Base-by-base conservation (phyloP, 2,329 filamentous ascomycete genomes). In the Xylariaceae sp. region DNA sequence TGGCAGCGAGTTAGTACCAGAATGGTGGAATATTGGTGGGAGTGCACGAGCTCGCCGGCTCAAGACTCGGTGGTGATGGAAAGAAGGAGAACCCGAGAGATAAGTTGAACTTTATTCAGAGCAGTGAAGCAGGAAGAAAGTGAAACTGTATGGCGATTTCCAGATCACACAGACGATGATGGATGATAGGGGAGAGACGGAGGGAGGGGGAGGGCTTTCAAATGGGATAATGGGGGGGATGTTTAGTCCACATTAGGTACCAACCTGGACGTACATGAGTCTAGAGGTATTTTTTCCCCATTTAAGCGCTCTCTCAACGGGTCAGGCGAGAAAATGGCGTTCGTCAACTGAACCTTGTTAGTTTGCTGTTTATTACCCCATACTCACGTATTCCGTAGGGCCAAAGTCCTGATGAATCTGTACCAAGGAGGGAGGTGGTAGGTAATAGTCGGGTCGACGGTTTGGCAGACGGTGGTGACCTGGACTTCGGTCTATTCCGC, bases 21-120 rank as follows among this genome's bases (percentile, higher is more conserved):
- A 8, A 48, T 1, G 45, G 44, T 7, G 44, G 7, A 15, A n/a
- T 17, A 17, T 10, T 57, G 52, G 54, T 18, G 55, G 49, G 52
- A 56, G 55, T 52, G 55, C 58, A 57, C 52, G 44, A 51, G 55
- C 60, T 55, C 54, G 51, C 49, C 55, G 57, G 53, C 57, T 55
- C 55, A 30, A 48, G 52, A 57, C 37, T 41, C 37, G 37, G 57
- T 47, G 48, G 30, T 50, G 48, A 50, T 50, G 48, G 48, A 41
- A 8, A 50, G 48, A 50, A 35, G 37, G 39, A 34, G 45, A 50
- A 10, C 30, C 52, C n/a, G 41, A 56, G 23, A 37, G 10, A 34
- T 48, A 34, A 30, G 49, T n/a, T 51, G 49, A 50, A 50, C 48
- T 50, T 50, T 50, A 50, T 50, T 50, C 45, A 15, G 45, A 18